Percentiles rank a stretch among this genome's conserved stretches.
These are phyloP conservation scores for Ilyonectria mors-panacis DNA, from an alignment of 2,329 filamentous ascomycete species.

Conservation along the genomic window DNA sequence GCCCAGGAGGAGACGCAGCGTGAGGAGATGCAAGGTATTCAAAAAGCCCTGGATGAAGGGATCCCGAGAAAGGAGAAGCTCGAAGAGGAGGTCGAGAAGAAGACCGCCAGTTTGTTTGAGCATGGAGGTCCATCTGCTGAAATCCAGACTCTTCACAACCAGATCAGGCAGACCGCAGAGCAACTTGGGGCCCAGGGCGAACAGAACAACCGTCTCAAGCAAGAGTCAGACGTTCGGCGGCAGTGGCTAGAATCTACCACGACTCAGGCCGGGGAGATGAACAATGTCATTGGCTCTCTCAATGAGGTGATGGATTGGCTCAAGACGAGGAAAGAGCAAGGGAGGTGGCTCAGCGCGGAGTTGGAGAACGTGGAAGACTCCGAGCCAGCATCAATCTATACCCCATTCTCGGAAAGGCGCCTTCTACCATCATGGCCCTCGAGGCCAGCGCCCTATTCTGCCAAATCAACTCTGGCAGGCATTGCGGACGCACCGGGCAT, in stretches of 20 bases:
- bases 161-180: background rate
- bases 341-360: background rate
- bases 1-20: too few species aligned
- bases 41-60: too few species aligned
- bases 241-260: background rate
- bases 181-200: background rate
- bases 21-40: too few species aligned
- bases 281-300: background rate
- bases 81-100: too few species aligned
- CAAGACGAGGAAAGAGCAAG: background rate
- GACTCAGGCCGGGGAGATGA: background rate
- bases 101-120: background rate
- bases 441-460: background rate
- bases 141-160: background rate
- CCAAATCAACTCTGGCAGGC: background rate
- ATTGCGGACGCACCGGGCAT: background rate
- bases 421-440: background rate
- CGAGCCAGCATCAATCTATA: background rate
- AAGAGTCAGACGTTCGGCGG: background rate
- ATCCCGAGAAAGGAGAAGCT: background rate
- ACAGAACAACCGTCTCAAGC: background rate
- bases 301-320: background rate
- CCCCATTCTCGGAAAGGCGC: background rate
- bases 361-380: background rate
- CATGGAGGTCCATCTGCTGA: background rate